Percentiles rank a stretch among this genome's conserved stretches.
Evolutionary conservation across 2,329 filamentous ascomycete species (phyloP).

Genomic region (Monosporascus sp.): DNA sequence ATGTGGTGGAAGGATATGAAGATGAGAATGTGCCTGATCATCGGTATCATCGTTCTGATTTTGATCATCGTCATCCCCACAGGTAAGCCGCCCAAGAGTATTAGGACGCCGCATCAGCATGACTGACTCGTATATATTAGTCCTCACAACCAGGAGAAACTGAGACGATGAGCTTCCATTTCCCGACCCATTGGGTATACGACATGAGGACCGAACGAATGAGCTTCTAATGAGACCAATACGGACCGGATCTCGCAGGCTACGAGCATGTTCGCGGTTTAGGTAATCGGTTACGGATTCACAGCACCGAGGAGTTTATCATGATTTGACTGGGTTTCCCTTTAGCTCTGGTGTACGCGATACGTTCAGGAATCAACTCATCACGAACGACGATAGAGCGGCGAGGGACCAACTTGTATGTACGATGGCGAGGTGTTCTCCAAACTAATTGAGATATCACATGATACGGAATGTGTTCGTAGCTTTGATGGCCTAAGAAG

Average conservation of each 20-base stretch:
- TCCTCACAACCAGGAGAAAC: slow-evolving; percentile 39
- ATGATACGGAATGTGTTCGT: slow-evolving; percentile 9
- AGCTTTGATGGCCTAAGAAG: not conserved
- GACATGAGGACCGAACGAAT: slow-evolving; percentile 18
- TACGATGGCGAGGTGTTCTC: slow-evolving; percentile 44
- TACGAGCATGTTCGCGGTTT: slow-evolving; percentile 26
- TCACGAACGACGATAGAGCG: slow-evolving; percentile 9
- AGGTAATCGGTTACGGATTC: slow-evolving; percentile 25
- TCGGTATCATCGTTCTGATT: slow-evolving; percentile 85
- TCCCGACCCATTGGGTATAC: slow-evolving; percentile 19
- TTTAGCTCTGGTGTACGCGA: slow-evolving; percentile 24
- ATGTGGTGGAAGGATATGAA: slow-evolving; percentile 99
- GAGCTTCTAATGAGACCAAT: slow-evolving; percentile 11
- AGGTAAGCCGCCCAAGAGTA: slow-evolving; percentile 51
- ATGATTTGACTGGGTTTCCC: slow-evolving; percentile 31
- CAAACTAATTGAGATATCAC: slow-evolving; percentile 39
- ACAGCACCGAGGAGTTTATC: slow-evolving; percentile 24
- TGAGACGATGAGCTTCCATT: slow-evolving; percentile 16
- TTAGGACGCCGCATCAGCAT: no score
- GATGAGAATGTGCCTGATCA: slow-evolving; percentile 96
- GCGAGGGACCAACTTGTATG: slow-evolving; percentile 31
- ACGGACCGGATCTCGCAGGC: slow-evolving; percentile 28
- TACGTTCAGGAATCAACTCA: slow-evolving; percentile 12
- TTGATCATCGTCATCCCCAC: slow-evolving; percentile 91
- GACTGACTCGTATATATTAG: slow-evolving; percentile 21